Percentiles rank a stretch among this genome's conserved stretches.
Evolutionary conservation across 1,139 yeast species (phyloP).

Genomic region (Suhomyces yuchorum): DNA sequence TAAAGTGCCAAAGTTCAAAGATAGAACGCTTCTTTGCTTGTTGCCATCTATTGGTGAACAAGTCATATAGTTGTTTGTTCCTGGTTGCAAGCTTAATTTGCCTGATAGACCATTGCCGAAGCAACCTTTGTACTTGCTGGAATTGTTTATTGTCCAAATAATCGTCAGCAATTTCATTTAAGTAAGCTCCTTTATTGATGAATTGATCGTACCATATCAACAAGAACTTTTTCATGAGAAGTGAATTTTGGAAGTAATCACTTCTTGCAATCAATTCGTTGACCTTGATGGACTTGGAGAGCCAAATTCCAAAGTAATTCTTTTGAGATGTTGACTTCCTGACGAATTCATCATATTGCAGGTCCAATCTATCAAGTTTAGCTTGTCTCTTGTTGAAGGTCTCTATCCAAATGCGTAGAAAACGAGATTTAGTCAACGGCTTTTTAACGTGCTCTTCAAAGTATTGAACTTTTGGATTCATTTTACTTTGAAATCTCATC

Average conservation of each 20-base stretch:
- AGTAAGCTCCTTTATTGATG: conserved; percentile 24
- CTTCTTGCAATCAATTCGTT: conserved; percentile 18
- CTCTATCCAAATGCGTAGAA: conserved; percentile 28
- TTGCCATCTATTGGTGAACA: conserved; percentile 40
- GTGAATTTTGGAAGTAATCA: conserved; percentile 23
- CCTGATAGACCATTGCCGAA: conserved; percentile 45
- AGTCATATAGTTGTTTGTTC: conserved; percentile 40
- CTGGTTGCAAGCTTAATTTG: conserved; percentile 35
- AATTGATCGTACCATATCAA: conserved; percentile 40
- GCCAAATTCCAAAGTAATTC: conserved; percentile 20
- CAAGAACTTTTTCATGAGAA: conserved; percentile 32
- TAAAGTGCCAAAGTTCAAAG: conserved; percentile 41
- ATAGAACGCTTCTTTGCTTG: conserved; percentile 30
- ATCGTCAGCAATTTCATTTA: conserved; percentile 35
- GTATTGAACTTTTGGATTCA: conserved; percentile 19
- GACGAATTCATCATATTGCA: conserved; percentile 18
- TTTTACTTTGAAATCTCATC: conserved; percentile 18
- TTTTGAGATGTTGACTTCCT: conserved; percentile 13
- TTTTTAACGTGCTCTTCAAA: conserved; percentile 17
- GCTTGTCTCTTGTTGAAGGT: conserved; percentile 20
- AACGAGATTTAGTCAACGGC: conserved; percentile 17
- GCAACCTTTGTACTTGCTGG: conserved; percentile 24
- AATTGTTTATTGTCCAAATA: conserved; percentile 32
- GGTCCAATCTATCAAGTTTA: conserved; percentile 17
- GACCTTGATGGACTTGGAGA: conserved; percentile 14